A percentile compares a stretch with the other conserved stretches of the same genome.
These are phyloP conservation scores for Flaveria floridana DNA, from an alignment of 140 eudicot genomes.

Conservation along the genomic window DNA sequence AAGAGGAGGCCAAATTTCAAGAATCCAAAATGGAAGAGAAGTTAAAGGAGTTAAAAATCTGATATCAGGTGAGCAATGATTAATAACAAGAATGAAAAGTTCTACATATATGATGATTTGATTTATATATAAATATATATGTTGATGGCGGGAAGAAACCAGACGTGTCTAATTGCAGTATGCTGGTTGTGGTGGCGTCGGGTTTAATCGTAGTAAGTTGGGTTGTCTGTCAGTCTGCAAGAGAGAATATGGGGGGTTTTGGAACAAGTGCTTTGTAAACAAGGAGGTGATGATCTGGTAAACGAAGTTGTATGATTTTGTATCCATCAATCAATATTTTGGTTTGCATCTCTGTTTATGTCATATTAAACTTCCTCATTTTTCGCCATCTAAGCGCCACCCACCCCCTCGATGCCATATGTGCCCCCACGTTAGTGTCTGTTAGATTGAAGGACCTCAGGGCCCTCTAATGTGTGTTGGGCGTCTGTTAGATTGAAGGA, in stretches of 20 bases:
- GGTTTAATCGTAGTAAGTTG: conserved; percentile 15
- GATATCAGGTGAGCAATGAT: conserved; percentile 16
- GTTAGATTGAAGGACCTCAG: too few relatives aligned
- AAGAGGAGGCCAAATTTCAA: conserved; percentile 36
- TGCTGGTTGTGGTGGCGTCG: conserved; percentile 16
- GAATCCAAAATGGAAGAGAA: conserved; percentile 30
- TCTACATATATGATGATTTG: conserved; percentile 18
- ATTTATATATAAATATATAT: conserved; percentile 10
- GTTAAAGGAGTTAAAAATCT: conserved; percentile 38
- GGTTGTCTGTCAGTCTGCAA: neutral
- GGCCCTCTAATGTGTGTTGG: too few relatives aligned
- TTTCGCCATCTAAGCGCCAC: too few relatives aligned
- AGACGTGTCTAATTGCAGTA: conserved; percentile 16
- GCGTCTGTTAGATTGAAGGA: too few relatives aligned
- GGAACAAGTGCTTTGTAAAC: neutral
- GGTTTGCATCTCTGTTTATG: neutral
- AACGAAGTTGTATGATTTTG: conserved; percentile 28
- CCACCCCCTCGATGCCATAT: too few relatives aligned
- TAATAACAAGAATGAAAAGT: conserved; percentile 20
- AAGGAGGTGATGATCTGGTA: conserved; percentile 14
- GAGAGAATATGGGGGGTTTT: neutral
- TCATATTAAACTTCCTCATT: too few relatives aligned
- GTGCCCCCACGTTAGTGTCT: too few relatives aligned
- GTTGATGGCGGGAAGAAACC: conserved; percentile 30
- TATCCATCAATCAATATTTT: neutral